A percentile compares a stretch with the other conserved stretches of the same genome.
These are phyloP conservation scores for Lachnellula occidentalis DNA, from an alignment of 2,329 filamentous ascomycete species.

Conservation along the genomic window DNA sequence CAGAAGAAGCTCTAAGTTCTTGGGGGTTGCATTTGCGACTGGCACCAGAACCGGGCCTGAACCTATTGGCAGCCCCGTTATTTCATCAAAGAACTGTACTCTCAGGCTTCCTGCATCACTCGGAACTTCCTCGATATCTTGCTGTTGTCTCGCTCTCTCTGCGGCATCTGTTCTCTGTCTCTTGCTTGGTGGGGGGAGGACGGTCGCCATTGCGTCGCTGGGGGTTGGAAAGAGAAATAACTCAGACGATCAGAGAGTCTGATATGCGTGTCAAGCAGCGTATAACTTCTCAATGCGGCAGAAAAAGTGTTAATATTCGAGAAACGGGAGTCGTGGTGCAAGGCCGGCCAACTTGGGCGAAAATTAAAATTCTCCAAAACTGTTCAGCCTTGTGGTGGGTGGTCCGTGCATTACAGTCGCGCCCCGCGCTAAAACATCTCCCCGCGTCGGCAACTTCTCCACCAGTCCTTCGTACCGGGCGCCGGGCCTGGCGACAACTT, in stretches of 20 bases:
- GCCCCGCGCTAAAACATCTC: neutral
- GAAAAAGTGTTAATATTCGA: neutral
- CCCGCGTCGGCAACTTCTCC: neutral
- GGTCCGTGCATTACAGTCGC: conserved; percentile 6
- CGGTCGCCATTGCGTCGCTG: conserved; percentile 62
- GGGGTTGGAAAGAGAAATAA: neutral
- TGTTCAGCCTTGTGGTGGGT: conserved; percentile 25
- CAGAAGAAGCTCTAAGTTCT: conserved; percentile 80
- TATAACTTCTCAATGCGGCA: neutral
- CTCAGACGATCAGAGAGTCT: neutral
- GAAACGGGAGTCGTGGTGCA: neutral
- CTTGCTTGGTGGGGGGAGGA: conserved; percentile 81
- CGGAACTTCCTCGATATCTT: conserved; percentile 65
- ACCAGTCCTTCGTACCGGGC: too few species aligned
- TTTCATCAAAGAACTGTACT: conserved; percentile 81
- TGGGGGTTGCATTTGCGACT: conserved; percentile 77
- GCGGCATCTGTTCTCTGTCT: conserved; percentile 72
- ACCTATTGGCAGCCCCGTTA: conserved; percentile 68
- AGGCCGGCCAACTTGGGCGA: conserved; percentile 3
- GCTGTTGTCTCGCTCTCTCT: conserved; percentile 67
- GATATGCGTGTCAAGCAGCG: neutral
- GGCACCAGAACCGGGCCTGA: conserved; percentile 59
- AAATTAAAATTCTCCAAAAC: conserved; percentile 18
- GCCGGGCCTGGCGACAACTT: neutral
- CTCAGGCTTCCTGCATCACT: conserved; percentile 71